Evolutionary conservation across 208 protist genomes (phyloP).

Genomic region (Trypanosoma melophagium): DNA sequence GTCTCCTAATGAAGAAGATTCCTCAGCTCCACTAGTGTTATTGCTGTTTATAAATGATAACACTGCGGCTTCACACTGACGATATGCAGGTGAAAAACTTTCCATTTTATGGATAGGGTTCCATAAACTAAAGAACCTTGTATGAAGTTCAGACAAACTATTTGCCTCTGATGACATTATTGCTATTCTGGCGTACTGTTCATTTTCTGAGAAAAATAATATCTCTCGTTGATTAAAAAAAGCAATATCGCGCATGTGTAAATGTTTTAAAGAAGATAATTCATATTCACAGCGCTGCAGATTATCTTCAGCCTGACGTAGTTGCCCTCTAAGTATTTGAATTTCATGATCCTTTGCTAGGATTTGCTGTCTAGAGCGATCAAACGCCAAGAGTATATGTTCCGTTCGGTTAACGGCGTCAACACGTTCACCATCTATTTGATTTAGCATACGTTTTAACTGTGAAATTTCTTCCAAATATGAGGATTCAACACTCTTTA

Average conservation of each 20-base stretch:
- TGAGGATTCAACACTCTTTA: constrained; percentile 20
- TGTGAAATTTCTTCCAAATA: constrained; percentile 28
- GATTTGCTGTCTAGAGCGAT: constrained; percentile 22
- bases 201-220: constrained; percentile 22
- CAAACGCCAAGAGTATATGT: constrained; percentile 20
- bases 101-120: no score
- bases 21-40: not conserved
- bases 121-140: not conserved
- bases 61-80: not conserved
- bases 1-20: not conserved
- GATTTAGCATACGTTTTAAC: constrained; percentile 12
- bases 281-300: constrained; percentile 30
- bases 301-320: constrained; percentile 23
- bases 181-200: constrained; percentile 21
- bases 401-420: constrained; percentile 25
- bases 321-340: constrained; percentile 14
- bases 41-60: no score
- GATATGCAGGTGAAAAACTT: not conserved
- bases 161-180: constrained; percentile 24
- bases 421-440: constrained; percentile 28
- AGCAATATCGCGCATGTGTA: constrained; percentile 22
- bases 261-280: constrained; percentile 19
- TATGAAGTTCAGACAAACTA: constrained; percentile 8
- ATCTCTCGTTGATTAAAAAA: constrained; percentile 28
- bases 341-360: constrained; percentile 28